Percentiles rank a stretch among this genome's conserved stretches.
phyloP scores from a whole-genome alignment of 768 basidiomycete genomes.

The Naematelia encephala region DNA sequence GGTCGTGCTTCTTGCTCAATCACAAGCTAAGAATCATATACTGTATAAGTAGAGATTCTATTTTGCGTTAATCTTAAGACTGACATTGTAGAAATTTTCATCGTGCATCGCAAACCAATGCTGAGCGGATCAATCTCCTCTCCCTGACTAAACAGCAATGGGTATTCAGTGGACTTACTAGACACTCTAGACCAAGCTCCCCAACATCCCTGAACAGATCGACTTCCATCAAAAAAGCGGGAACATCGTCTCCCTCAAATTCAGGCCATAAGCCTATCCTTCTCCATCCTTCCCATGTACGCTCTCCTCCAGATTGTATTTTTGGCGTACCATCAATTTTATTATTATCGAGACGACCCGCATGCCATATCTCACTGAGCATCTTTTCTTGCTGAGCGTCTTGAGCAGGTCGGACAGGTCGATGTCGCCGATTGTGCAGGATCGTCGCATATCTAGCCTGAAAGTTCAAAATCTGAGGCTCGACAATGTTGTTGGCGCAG shows the following conservation, averaged over 20 bases:
- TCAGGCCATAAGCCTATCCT: conserved; percentile 25
- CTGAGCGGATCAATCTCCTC: conserved; percentile 13
- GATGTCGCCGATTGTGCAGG: conserved; percentile 20
- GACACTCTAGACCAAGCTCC: conserved; percentile 37
- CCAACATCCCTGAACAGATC: conserved; percentile 42
- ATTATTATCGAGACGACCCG: conserved; percentile 14
- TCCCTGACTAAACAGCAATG: neutral
- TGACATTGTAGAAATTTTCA: conserved; percentile 38
- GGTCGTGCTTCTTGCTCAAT: conserved; percentile 36
- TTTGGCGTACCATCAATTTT: neutral
- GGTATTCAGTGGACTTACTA: conserved; percentile 21
- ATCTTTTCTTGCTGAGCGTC: conserved; percentile 35
- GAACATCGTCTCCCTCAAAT: conserved; percentile 15
- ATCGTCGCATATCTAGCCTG: conserved; percentile 41
- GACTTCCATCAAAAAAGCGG: conserved; percentile 15
- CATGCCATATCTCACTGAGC: conserved; percentile 34
- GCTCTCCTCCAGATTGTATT: conserved; percentile 2
- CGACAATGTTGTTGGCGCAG: conserved; percentile 30
- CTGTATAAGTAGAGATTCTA: too few species aligned
- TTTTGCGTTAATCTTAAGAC: too few species aligned
- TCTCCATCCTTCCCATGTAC: conserved; percentile 30
- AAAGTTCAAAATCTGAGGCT: conserved; percentile 40
- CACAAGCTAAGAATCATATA: conserved; percentile 27
- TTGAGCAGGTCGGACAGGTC: conserved; percentile 23
- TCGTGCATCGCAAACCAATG: conserved; percentile 39